These are phyloP conservation scores for Alloteropsis semialata DNA, from an alignment of 176 grass and related monocot species.

Conservation along the genomic window DNA sequence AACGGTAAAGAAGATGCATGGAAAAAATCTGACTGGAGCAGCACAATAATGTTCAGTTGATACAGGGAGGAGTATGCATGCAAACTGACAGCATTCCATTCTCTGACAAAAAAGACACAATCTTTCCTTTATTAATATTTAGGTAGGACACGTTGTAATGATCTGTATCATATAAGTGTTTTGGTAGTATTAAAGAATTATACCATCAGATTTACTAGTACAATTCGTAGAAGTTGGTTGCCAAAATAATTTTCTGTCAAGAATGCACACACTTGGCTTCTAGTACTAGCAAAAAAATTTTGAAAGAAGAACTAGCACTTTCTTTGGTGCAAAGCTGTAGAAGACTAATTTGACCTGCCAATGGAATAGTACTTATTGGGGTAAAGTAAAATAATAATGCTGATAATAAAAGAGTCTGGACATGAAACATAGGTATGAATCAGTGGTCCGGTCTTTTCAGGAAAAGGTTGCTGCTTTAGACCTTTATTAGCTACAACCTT, in stretches of 20 bases:
- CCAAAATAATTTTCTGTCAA: background rate
- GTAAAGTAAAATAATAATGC: background rate
- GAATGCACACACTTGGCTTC: background rate
- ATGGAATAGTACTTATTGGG: background rate
- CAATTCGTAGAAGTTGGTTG: background rate
- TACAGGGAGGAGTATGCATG: background rate
- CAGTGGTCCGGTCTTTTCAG: background rate
- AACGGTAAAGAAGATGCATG: background rate
- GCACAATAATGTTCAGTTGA: background rate
- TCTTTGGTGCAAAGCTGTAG: background rate
- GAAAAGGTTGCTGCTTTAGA: conserved; percentile 4
- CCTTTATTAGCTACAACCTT: conserved; percentile 4
- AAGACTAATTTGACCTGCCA: conserved; percentile 6
- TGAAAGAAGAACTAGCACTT: background rate
- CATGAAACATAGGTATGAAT: background rate
- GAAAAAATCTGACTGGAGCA: background rate
- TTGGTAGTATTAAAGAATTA: background rate
- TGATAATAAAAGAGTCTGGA: background rate
- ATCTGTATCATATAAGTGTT: background rate
- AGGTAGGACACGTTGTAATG: background rate
- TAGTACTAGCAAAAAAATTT: background rate
- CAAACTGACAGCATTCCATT: background rate
- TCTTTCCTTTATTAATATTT: background rate
- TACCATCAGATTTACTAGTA: background rate
- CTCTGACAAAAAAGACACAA: background rate